Conservation (phyloP, 164 flowering plant genomes). For the Buxus sempervirens region DNA sequence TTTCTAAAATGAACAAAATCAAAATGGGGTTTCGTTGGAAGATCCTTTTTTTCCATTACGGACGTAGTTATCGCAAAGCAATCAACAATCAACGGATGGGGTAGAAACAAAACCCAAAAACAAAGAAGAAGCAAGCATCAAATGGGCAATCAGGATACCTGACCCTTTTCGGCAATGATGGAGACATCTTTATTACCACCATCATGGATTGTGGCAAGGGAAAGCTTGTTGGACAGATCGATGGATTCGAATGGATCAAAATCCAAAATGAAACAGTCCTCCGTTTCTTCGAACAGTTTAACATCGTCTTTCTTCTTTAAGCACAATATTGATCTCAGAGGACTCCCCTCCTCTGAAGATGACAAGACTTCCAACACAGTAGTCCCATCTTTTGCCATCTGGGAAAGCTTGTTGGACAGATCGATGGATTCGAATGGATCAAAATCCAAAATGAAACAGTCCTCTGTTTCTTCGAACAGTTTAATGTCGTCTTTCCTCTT, state of each 20-base stretch:
- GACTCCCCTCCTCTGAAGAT: background rate
- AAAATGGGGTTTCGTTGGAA: too few species aligned
- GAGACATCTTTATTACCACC: slow-evolving; percentile 11
- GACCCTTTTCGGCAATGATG: slow-evolving; percentile 19
- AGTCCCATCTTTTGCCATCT: background rate
- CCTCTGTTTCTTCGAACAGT: slow-evolving; percentile 12
- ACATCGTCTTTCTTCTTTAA: background rate
- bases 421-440: slow-evolving; percentile 27
- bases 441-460: slow-evolving; percentile 41
- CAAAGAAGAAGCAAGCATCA: background rate
- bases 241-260: slow-evolving; percentile 30
- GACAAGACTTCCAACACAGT: background rate
- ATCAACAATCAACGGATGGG: too few species aligned
- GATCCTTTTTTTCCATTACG: too few species aligned
- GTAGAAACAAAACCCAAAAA: background rate
- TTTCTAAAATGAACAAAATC: background rate
- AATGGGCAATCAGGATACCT: slow-evolving; percentile 16
- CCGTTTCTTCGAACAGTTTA: background rate
- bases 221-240: slow-evolving; percentile 15
- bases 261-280: slow-evolving; percentile 42
- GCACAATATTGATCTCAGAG: background rate
- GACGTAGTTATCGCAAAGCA: too few species aligned
- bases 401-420: slow-evolving; percentile 15
- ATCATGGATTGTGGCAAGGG: background rate
- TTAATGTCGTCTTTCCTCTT: background rate